A percentile compares a stretch with the other conserved stretches of the same genome.
Conservation (phyloP, 306 rosid species). For the Acacia acuminata region DNA sequence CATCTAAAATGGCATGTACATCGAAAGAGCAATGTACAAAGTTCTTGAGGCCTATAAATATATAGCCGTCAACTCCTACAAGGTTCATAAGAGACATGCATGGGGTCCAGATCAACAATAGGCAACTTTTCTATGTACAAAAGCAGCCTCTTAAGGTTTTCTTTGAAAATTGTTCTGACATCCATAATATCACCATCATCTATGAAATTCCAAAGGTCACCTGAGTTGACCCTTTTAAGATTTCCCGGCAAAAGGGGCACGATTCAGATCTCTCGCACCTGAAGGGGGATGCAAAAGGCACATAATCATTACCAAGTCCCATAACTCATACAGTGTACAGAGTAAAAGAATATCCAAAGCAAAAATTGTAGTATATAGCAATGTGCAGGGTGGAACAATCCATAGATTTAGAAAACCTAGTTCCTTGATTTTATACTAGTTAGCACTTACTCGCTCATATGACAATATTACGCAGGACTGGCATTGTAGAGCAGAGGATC, state of each 20-base stretch:
- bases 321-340: background rate
- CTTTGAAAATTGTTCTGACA: conserved; percentile 57
- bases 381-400: background rate
- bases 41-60: conserved; percentile 24
- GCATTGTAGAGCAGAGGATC: conserved; percentile 7
- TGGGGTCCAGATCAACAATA: conserved; percentile 59
- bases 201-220: conserved; percentile 85
- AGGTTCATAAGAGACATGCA: conserved; percentile 58
- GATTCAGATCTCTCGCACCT: conserved; percentile 81
- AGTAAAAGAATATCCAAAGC: background rate
- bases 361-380: background rate
- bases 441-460: background rate
- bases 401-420: background rate
- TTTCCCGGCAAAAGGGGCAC: conserved; percentile 94
- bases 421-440: conserved; percentile 2
- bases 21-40: conserved; percentile 22
- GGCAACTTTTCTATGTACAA: conserved; percentile 78
- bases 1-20: conserved; percentile 38
- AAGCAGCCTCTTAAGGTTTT: conserved; percentile 70
- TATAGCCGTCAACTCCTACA: conserved; percentile 47
- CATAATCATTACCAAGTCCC: conserved; percentile 6
- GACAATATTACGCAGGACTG: background rate
- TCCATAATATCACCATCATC: conserved; percentile 63
- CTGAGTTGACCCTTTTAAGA: conserved; percentile 69
- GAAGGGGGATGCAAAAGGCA: conserved; percentile 18